Evolutionary conservation across 2,329 filamentous ascomycete genomes (phyloP).

Genomic region (Torrubiella hemipterigena): DNA sequence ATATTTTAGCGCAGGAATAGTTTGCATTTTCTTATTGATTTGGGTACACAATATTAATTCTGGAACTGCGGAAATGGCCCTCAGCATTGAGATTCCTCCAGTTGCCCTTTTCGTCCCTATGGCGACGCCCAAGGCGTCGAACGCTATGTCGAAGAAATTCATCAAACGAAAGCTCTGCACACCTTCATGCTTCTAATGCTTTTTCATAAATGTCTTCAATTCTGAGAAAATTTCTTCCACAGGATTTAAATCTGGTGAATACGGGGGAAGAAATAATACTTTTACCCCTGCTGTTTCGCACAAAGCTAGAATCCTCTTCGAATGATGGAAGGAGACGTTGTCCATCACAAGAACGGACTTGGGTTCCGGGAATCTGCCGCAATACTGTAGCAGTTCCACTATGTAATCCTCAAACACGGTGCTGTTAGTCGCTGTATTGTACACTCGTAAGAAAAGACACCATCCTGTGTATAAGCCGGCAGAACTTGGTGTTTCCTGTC

Average conservation of each 20-base stretch:
- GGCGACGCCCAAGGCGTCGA: neutral
- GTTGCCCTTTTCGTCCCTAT: too few species aligned
- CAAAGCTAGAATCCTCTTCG: conserved; percentile 14
- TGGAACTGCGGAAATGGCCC: too few species aligned
- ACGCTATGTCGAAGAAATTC: neutral
- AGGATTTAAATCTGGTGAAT: conserved; percentile 13
- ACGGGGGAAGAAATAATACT: conserved; percentile 9
- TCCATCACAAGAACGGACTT: conserved; percentile 23
- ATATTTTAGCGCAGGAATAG: too few species aligned
- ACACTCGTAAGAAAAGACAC: conserved; percentile 14
- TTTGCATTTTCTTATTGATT: too few species aligned
- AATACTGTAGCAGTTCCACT: conserved; percentile 18
- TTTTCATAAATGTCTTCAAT: conserved; percentile 11
- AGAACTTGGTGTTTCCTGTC: conserved; percentile 12
- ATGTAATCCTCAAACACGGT: conserved; percentile 17
- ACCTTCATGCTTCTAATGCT: conserved; percentile 5
- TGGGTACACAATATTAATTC: too few species aligned
- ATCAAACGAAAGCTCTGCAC: neutral
- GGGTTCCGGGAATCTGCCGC: conserved; percentile 17
- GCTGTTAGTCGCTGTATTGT: conserved; percentile 15
- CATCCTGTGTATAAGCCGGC: conserved; percentile 16
- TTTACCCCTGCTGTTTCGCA: conserved; percentile 11
- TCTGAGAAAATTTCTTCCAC: conserved; percentile 13
- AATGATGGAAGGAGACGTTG: conserved; percentile 19
- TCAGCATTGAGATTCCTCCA: too few species aligned